Percentiles rank a stretch among this genome's conserved stretches.
Conservation (phyloP, 2,329 filamentous ascomycete genomes). For the Hypoxylon sp. region DNA sequence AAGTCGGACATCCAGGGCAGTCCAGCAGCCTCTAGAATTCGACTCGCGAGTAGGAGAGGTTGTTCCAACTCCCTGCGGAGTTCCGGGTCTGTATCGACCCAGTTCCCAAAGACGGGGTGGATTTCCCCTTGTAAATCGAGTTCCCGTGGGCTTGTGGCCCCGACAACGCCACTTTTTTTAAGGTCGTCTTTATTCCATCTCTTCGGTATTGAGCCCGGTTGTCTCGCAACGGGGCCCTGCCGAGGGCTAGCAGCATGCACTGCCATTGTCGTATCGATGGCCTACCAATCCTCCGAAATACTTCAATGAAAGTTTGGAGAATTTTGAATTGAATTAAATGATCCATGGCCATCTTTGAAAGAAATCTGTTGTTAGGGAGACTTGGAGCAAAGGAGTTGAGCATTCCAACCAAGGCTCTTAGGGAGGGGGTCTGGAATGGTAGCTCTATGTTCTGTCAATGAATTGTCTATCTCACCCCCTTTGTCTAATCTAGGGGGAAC, state of each 20-base stretch:
- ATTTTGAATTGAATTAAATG: slow-evolving; percentile 15
- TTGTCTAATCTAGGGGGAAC: slow-evolving; percentile 27
- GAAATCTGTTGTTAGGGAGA: slow-evolving; percentile 19
- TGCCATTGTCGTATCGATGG: slow-evolving; percentile 35
- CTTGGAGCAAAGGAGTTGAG: slow-evolving; percentile 18
- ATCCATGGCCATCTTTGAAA: slow-evolving; percentile 30
- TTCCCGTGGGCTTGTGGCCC: slow-evolving; percentile 41
- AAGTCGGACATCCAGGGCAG: slow-evolving; percentile 56
- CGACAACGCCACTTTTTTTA: slow-evolving; percentile 51
- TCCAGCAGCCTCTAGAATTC: slow-evolving; percentile 51
- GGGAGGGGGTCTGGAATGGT: slow-evolving; percentile 38
- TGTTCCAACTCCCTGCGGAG: slow-evolving; percentile 51
- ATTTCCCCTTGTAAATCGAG: slow-evolving; percentile 51
- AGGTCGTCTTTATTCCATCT: slow-evolving; percentile 53
- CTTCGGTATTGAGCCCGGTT: slow-evolving; percentile 51
- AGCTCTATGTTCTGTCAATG: slow-evolving; percentile 29
- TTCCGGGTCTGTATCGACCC: slow-evolving; percentile 45
- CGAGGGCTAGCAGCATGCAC: slow-evolving; percentile 27
- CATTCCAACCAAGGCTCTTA: slow-evolving; percentile 46
- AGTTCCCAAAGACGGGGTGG: slow-evolving; percentile 54
- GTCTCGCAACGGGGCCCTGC: slow-evolving; percentile 36
- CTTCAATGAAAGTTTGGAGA: neutral
- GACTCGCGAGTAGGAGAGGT: slow-evolving; percentile 54
- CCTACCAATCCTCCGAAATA: slow-evolving; percentile 15
- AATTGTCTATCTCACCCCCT: slow-evolving; percentile 37